Conservation (phyloP, 345 rosid genomes). For the Atalantia buxifolia region DNA sequence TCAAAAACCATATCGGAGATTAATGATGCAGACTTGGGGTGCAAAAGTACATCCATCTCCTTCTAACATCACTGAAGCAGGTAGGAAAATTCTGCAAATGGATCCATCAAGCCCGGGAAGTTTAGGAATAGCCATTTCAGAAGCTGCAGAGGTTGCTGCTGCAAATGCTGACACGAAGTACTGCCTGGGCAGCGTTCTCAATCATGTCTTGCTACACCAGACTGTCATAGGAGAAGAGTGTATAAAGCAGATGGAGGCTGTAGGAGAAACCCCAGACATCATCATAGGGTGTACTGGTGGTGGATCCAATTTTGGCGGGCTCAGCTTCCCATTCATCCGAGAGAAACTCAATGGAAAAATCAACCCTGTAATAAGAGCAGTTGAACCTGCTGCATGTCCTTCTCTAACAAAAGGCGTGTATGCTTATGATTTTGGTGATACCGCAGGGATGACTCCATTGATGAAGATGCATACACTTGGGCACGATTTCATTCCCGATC, state of each 20-base stretch:
- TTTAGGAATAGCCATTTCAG: constrained; percentile 94
- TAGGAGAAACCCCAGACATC: constrained; percentile 79
- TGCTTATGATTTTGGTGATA: constrained; percentile 87
- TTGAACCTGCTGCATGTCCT: constrained; percentile 93
- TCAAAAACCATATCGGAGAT: constrained; percentile 85
- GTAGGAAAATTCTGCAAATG: constrained; percentile 57
- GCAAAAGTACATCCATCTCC: constrained; percentile 96
- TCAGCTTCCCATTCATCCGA: constrained; percentile 83
- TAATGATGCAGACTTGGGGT: constrained; percentile 99
- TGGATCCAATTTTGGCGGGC: constrained; percentile 92
- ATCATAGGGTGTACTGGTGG: constrained; percentile 97
- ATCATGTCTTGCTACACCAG: constrained; percentile 93
- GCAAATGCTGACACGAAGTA: constrained; percentile 68
- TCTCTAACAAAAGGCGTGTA: constrained; percentile 81
- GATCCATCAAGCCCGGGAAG: constrained; percentile 85
- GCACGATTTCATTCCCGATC: constrained; percentile 94
- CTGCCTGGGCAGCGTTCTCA: constrained; percentile 86
- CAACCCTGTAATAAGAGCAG: constrained; percentile 74
- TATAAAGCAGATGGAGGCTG: constrained; percentile 72
- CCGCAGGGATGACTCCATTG: constrained; percentile 89
- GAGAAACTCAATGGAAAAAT: constrained; percentile 87
- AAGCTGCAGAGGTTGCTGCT: constrained; percentile 92
- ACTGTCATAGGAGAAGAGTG: constrained; percentile 95
- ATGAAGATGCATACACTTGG: constrained; percentile 99
- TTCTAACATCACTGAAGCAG: constrained; percentile 60